Conservation (phyloP, 495 filamentous ascomycete species). For the Penicillium cataractarum region DNA sequence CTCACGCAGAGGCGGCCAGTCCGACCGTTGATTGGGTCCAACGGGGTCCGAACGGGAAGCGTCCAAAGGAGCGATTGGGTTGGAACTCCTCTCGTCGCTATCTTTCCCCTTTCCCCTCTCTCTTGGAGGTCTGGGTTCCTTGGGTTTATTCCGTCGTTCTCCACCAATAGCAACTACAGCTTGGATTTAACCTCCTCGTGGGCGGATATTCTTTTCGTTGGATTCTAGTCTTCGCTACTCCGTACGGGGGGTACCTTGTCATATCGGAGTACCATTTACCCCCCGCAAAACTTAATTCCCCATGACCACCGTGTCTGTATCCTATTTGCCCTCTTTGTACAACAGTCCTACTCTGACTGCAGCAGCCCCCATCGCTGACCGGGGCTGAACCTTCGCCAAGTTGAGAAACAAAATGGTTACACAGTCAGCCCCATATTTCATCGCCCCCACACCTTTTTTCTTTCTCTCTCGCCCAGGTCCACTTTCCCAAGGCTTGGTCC, state of each 20-base stretch:
- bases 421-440: not conserved
- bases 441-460: not conserved
- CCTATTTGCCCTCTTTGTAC: no score
- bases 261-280: not conserved
- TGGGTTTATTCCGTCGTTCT: not conserved
- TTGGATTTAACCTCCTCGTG: not conserved
- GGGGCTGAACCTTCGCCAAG: not conserved
- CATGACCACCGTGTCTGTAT: no score
- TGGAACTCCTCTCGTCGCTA: not conserved
- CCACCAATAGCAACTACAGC: not conserved
- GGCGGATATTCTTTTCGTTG: not conserved
- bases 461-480: not conserved
- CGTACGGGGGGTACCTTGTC: no score
- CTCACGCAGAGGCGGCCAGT: slow-evolving; percentile 10
- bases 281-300: not conserved
- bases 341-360: not conserved
- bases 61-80: not conserved
- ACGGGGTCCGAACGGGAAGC: not conserved
- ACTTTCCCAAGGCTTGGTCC: not conserved
- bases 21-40: not conserved
- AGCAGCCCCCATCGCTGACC: not conserved
- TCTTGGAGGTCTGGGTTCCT: not conserved
- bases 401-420: not conserved
- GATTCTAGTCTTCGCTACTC: no score
- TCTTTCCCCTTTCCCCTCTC: not conserved